phyloP scores from a whole-genome alignment of 2,329 filamentous ascomycete genomes.

The Colletotrichum cordylinicola region DNA sequence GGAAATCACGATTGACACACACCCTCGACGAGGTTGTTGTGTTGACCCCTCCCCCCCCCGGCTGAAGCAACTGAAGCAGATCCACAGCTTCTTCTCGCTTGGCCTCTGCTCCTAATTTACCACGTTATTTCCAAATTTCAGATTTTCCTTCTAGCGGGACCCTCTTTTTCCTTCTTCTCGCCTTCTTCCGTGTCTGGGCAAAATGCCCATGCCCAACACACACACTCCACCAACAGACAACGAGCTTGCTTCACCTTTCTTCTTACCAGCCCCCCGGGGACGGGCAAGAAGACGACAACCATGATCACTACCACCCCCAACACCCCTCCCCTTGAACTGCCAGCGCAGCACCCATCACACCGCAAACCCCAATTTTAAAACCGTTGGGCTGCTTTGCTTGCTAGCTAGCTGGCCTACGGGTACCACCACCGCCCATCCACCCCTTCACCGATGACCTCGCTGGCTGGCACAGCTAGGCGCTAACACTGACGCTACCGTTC shows the following conservation, averaged over 20 bases:
- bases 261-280: not conserved
- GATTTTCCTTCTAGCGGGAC: constrained; percentile 10
- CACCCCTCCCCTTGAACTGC: not conserved
- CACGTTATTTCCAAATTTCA: constrained; percentile 10
- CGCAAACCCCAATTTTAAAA: constrained; percentile 1
- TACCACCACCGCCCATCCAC: not conserved
- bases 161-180: constrained; percentile 20
- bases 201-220: not conserved
- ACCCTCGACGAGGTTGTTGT: not conserved
- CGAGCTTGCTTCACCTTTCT: not conserved
- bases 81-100: constrained; percentile 2
- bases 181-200: constrained; percentile 13
- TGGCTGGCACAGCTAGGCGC: not conserved
- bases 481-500: not conserved
- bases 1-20: not conserved
- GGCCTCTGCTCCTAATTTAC: constrained; percentile 17
- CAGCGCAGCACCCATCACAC: not conserved
- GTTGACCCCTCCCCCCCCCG: not conserved
- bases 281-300: not conserved
- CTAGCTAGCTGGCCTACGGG: not conserved
- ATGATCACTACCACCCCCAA: not conserved
- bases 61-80: constrained; percentile 9
- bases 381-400: not conserved
- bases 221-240: not conserved
- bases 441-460: not conserved